Base-by-base conservation (phyloP, 352 stramenopile genomes). In the Pythium insidiosum region DNA sequence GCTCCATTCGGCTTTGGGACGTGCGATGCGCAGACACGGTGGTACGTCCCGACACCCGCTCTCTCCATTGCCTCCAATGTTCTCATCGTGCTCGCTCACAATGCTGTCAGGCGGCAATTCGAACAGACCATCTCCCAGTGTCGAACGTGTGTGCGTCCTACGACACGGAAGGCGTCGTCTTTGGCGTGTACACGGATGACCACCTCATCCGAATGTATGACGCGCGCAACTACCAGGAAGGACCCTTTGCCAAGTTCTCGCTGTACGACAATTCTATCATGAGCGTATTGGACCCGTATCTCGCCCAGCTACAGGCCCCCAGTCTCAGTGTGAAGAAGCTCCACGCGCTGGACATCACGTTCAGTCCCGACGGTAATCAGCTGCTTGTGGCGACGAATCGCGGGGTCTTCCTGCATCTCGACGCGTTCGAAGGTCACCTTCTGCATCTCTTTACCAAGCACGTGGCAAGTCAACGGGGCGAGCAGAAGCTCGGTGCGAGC, bases 141-240 rank as follows among this genome's bases (percentile, higher is more conserved):
- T 66, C 67, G 13, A 67, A 79, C 40, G 50, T 93, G n/a, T 85
- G 73, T 15, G 63, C 61, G 15, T 68, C 78, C 3, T 94, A 90
- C 67, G 81, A 94, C 45, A 74, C 77, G 20, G 79, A 91, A 33
- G 78, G 81, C 25, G 76, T 94, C 22, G 81, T 91, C 3, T 94
- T 94, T 56, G 81, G 61, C 19, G 81, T 91, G 19, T 91, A 89
- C 63, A 86, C 74, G 25, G 78, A 88, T 42, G 81, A 94, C 53
- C 64, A 84, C 49, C 63, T 94, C 43, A 80, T 94, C 38, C 81
- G 81, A 39, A 90, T 94, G 79, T 94, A 94, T 53, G 81, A 94
- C 50, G 81, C 81, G 21, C 76, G 81, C 35, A 91, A 91, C 55
- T 91, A 85, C 56, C 75, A 88, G 51, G 81, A 91, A 54, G 81